These are phyloP conservation scores for Beauveria bassiana DNA, from an alignment of 2,329 filamentous ascomycete genomes.

Conservation along the genomic window DNA sequence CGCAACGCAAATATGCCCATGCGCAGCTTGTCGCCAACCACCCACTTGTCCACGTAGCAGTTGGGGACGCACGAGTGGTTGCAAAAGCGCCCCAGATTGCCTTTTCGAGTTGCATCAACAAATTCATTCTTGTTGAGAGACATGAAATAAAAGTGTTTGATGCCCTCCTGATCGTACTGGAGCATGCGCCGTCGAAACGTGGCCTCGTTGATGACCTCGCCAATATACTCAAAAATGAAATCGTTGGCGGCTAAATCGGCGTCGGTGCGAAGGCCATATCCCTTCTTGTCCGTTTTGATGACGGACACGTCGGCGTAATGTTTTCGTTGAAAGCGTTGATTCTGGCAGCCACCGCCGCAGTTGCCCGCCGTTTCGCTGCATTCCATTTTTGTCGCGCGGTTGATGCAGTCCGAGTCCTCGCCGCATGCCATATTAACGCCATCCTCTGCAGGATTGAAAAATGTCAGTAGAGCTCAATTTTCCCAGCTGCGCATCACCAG, in stretches of 20 bases:
- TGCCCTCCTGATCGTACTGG: slow-evolving; percentile 90
- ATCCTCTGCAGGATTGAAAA: slow-evolving; percentile 36
- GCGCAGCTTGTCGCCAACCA: slow-evolving; percentile 90
- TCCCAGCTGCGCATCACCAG: slow-evolving; percentile 14
- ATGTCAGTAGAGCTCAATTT: slow-evolving; percentile 12
- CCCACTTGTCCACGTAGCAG: slow-evolving; percentile 99
- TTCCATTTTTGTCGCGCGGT: slow-evolving; percentile 96
- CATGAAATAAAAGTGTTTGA: slow-evolving; percentile 99
- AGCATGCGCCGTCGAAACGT: slow-evolving; percentile 85
- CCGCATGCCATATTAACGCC: slow-evolving; percentile 78
- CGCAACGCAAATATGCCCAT: slow-evolving; percentile 98
- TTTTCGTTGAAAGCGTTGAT: slow-evolving; percentile 87
- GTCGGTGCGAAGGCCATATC: slow-evolving; percentile 83
- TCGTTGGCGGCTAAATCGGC: slow-evolving; percentile 69
- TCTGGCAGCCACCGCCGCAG: slow-evolving; percentile 82
- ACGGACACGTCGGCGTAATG: slow-evolving; percentile 88
- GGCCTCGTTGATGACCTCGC: slow-evolving; percentile 91
- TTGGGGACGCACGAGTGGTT: slow-evolving; percentile 99
- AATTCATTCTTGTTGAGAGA: slow-evolving; percentile 94
- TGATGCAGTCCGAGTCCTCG: slow-evolving; percentile 97
- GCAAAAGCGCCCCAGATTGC: slow-evolving; percentile 93
- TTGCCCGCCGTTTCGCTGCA: slow-evolving; percentile 72
- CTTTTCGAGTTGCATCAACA: slow-evolving; percentile 93
- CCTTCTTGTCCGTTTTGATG: slow-evolving; percentile 97
- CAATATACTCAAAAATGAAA: slow-evolving; percentile 97